Base-by-base conservation (phyloP, 192 early-diverging fungal species). In the Coemansia biformis region DNA sequence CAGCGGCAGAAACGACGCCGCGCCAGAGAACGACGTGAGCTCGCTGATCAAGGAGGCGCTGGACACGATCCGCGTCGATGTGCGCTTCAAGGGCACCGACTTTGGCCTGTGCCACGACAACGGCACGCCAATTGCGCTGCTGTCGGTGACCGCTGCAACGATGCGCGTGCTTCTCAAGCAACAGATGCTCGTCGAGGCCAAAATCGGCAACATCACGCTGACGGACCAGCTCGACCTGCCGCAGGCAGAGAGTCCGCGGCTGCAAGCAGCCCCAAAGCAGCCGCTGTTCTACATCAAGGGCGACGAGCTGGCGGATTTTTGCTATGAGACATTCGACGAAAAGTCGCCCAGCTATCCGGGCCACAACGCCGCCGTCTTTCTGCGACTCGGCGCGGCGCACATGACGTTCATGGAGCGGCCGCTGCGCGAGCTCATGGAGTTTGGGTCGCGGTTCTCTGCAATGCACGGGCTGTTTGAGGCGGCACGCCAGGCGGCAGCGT, bases 381-480 rank as follows among this genome's bases (percentile, higher is more conserved):
- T 99, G 22, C 68, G 79, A 8, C 82, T 89, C n/a, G 87, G 86
- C 2, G 89, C 96, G 4, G 79, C 90, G 21, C 81, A 79, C 37
- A 41, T 95, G 35, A 85, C 81, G 2, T 96, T 90, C 61, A 51
- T 92, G 11, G 87, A 91, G 48, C 75, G 86, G 18, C 79, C 89
- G 19, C 67, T 92, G 33, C 54, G 61, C 17, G 78, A 85, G 37
- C 62, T 96, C 5, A 76, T 89, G 53, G 78, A 73, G 21, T 99
- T 83, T 57, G 78, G 90, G 2, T 86, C 80, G 46, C 83, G 93
- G 52, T 96, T 96, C 71, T 79, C 85, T 0, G 76, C 84, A 21
- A 92, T 96, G 89, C 86, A 93, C 48, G 77, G 76, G 21, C 45
- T 93, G 8, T 85, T 90, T 58, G 96, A 96, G 51, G 75, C 81